A percentile compares a stretch with the other conserved stretches of the same genome.
phyloP scores from a whole-genome alignment of 2,329 filamentous ascomycete species.

The Verticillium nonalfalfae region DNA sequence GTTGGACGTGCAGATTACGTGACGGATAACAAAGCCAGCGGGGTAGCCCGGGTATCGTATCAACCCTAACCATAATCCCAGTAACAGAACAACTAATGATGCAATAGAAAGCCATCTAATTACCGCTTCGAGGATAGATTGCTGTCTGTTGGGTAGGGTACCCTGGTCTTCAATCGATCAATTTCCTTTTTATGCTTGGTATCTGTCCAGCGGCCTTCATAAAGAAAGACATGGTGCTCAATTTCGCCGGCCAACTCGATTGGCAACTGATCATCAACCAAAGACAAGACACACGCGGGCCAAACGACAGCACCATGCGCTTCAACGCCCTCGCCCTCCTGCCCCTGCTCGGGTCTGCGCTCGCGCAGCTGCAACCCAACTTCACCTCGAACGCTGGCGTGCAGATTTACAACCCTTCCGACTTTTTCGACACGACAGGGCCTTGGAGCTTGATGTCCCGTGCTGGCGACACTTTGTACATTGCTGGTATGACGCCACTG shows the following conservation, averaged over 20 bases:
- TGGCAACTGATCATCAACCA: neutral
- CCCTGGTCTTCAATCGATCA: no score
- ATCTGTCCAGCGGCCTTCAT: neutral
- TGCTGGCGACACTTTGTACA: constrained; percentile 20
- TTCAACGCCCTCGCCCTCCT: neutral
- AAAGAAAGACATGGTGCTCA: neutral
- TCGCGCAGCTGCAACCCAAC: constrained; percentile 13
- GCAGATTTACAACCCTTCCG: constrained; percentile 18
- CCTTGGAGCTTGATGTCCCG: constrained; percentile 22
- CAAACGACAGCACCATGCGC: neutral
- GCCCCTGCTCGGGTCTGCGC: neutral
- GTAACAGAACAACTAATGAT: no score
- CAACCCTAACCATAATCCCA: no score
- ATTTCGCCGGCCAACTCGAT: neutral
- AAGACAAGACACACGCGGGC: neutral
- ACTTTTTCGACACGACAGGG: constrained; percentile 18
- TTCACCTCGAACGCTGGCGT: constrained; percentile 20
- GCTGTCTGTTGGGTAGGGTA: no score
- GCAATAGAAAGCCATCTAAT: no score
- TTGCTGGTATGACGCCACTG: constrained; percentile 13
- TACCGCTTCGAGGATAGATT: no score
- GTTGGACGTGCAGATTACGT: no score
- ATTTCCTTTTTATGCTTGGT: no score
- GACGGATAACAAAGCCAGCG: no score
- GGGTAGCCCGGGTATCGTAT: no score